Conservation (phyloP, 176 grass and related monocot species). For the Sorghum bicolor region DNA sequence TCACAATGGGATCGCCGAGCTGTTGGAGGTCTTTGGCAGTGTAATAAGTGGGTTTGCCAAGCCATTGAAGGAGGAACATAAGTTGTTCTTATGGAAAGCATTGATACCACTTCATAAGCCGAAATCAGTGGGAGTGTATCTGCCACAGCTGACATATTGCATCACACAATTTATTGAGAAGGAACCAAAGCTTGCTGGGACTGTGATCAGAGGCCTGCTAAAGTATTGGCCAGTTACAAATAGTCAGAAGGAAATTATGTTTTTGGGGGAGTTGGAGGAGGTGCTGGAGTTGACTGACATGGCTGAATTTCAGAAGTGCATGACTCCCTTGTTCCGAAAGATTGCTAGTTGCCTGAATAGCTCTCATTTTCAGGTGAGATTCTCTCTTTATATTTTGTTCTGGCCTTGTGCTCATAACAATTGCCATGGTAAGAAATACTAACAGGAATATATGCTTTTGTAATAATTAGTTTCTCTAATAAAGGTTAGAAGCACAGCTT, state of each 20-base stretch:
- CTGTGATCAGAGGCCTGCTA: slow-evolving; percentile 76
- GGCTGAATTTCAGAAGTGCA: slow-evolving; percentile 87
- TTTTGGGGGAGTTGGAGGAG: slow-evolving; percentile 94
- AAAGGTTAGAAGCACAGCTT: neutral
- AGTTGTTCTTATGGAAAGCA: slow-evolving; percentile 79
- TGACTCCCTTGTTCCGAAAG: slow-evolving; percentile 69
- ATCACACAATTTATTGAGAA: slow-evolving; percentile 92
- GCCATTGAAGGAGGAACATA: slow-evolving; percentile 91
- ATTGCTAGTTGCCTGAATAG: slow-evolving; percentile 81
- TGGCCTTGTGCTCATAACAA: neutral
- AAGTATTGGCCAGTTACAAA: slow-evolving; percentile 92
- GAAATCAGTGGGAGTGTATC: slow-evolving; percentile 68
- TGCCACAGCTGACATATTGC: slow-evolving; percentile 82
- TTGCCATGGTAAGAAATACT: neutral
- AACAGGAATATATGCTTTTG: neutral
- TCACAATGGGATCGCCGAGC: slow-evolving; percentile 84
- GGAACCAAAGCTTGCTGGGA: slow-evolving; percentile 75
- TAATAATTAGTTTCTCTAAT: neutral
- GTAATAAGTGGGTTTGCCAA: slow-evolving; percentile 87
- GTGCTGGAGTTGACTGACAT: slow-evolving; percentile 77
- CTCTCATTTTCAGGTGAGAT: slow-evolving; percentile 85
- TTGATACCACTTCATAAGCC: slow-evolving; percentile 83
- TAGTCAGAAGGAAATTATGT: slow-evolving; percentile 97
- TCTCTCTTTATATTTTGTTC: neutral
- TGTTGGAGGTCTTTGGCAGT: slow-evolving; percentile 85